These are phyloP conservation scores for Solanum pennellii DNA, from an alignment of 257 asterid genomes.

Conservation along the genomic window DNA sequence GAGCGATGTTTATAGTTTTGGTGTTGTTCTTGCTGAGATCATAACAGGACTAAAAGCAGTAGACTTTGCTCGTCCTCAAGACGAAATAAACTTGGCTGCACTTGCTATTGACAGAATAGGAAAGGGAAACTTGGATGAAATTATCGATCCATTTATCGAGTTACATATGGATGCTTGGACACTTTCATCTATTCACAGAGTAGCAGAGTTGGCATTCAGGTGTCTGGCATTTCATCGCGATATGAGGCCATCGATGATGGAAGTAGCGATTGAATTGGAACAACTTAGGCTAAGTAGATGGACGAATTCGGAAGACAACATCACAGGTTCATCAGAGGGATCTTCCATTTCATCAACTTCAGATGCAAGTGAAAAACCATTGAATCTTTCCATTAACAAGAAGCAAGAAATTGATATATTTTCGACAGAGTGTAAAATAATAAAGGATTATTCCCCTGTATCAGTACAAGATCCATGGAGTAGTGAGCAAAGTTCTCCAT, in stretches of 20 bases:
- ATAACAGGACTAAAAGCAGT: conserved; percentile 74
- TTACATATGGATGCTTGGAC: conserved; percentile 92
- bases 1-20: conserved; percentile 95
- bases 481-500: conserved; percentile 78
- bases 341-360: conserved; percentile 62
- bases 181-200: conserved; percentile 57
- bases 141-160: conserved; percentile 62
- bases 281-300: conserved; percentile 62
- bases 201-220: conserved; percentile 83
- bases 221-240: conserved; percentile 91
- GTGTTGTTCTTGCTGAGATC: conserved; percentile 86
- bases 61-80: conserved; percentile 72
- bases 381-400: conserved; percentile 15
- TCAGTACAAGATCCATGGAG: conserved; percentile 77
- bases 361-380: conserved; percentile 52
- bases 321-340: conserved; percentile 44
- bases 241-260: conserved; percentile 91
- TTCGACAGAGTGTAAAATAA: conserved; percentile 17
- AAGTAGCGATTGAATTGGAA: conserved; percentile 86
- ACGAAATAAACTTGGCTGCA: conserved; percentile 75
- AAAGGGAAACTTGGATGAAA: conserved; percentile 72
- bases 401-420: conserved; percentile 22
- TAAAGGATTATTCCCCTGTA: conserved; percentile 54
- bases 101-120: conserved; percentile 76
- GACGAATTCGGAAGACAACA: conserved; percentile 57